A percentile compares a stretch with the other conserved stretches of the same genome.
phyloP scores from a whole-genome alignment of 148 eudicot genomes.

The Talinum fruticosum region DNA sequence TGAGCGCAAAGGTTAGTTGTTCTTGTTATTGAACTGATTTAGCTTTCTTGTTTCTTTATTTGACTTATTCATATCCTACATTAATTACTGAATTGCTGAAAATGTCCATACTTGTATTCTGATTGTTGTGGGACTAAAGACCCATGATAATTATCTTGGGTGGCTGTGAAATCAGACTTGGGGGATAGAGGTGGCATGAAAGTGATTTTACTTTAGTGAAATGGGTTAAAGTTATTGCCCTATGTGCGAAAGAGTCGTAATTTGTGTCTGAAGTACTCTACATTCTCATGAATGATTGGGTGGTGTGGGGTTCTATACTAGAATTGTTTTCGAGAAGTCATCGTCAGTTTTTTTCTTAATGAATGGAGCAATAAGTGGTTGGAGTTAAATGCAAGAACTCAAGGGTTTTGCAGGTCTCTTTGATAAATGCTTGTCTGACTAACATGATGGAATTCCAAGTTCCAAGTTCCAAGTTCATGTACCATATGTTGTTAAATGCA shows the following conservation, averaged over 20 bases:
- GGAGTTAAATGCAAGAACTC: not conserved
- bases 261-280: not conserved
- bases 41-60: not conserved
- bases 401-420: not conserved
- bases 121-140: no score
- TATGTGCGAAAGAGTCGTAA: no score
- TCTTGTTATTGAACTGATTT: not conserved
- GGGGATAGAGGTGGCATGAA: not conserved
- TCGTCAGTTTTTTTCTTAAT: not conserved
- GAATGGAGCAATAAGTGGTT: not conserved
- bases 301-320: no score
- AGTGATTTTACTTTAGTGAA: not conserved
- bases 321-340: not conserved
- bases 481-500: no score
- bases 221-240: not conserved
- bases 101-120: no score
- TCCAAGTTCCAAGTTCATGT: no score
- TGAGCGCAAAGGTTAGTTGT: constrained; percentile 52
- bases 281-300: no score
- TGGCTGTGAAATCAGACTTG: not conserved
- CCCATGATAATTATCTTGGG: not conserved
- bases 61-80: not conserved
- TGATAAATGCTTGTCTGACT: not conserved
- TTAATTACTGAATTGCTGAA: no score
- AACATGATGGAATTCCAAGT: no score